Base-by-base conservation (phyloP, 768 basidiomycete species). In the Suillus paluster region DNA sequence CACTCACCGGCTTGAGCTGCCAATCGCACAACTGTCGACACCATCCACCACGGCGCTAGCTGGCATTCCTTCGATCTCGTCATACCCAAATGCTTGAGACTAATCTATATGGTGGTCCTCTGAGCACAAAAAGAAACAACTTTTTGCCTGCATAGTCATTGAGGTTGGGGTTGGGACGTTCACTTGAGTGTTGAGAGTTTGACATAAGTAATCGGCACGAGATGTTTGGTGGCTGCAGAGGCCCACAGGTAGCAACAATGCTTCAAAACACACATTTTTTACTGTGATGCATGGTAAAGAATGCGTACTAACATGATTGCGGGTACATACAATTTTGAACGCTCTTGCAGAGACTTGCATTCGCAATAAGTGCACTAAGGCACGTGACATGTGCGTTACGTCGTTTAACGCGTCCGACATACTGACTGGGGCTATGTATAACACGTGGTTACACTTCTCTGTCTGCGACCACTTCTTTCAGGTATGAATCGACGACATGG, bases 401-500 rank as follows among this genome's bases (percentile, higher is more conserved):
- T 50, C 19, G 27, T 21, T 53, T 21, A n/a, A 34, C 50, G 33
- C 50, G 50, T 52, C 50, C 14, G n/a, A n/a, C n/a, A 21, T 9
- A 44, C 19, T n/a, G 9, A n/a, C 45, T 25, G 23, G 45, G 46
- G 46, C 17, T 49, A 27, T 49, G 5, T 27, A 14, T 21, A 21
- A 23, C 52, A 53, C 48, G 25, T 30, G 52, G 33, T 30, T 14
- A 14, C 52, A 17, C 15, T 46, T 12, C 36, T 23, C 2, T 54
- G n/a, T 23, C 53, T 53, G 14, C 21, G 17, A 36, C 53, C 15
- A 54, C 14, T 54, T 54, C 9, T 21, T 9, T 5, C 21, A 58
- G 21, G 36, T 23, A 50, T 61, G 59, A 50, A 65, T 11, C 59
- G 36, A 60, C 70, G 71, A 36, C 50, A 61, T 48, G 72, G 71